A percentile compares a stretch with the other conserved stretches of the same genome.
These are phyloP conservation scores for Pterocarpus santalinus DNA, from an alignment of 306 rosid genomes.

Conservation along the genomic window DNA sequence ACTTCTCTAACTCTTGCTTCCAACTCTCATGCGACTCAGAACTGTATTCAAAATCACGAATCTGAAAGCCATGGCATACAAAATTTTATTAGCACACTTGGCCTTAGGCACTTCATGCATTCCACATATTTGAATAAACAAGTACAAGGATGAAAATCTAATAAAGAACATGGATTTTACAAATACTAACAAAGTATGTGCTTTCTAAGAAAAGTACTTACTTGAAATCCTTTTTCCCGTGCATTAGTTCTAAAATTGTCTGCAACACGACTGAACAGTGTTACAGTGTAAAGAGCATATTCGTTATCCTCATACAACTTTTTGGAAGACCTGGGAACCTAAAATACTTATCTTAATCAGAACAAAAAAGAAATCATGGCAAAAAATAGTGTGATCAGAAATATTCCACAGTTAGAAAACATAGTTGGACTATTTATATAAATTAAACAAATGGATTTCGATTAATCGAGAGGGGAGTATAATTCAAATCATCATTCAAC, in stretches of 20 bases:
- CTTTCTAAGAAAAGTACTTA: slow-evolving; percentile 50
- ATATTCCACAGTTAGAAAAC: slow-evolving; percentile 42
- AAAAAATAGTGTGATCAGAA: background rate
- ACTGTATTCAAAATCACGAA: slow-evolving; percentile 89
- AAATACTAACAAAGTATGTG: slow-evolving; percentile 26
- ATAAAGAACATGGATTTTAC: slow-evolving; percentile 1
- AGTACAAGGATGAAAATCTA: background rate
- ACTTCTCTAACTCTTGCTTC: slow-evolving; percentile 81
- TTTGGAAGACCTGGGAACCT: slow-evolving; percentile 96
- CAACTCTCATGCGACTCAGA: slow-evolving; percentile 79
- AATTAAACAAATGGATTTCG: slow-evolving; percentile 13
- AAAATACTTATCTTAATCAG: slow-evolving; percentile 55
- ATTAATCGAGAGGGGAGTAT: too few species aligned
- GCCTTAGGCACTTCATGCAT: slow-evolving; percentile 23
- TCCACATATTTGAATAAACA: slow-evolving; percentile 18
- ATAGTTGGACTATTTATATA: slow-evolving; percentile 29
- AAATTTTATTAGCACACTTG: slow-evolving; percentile 38
- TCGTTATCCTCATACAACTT: slow-evolving; percentile 90
- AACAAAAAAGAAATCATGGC: slow-evolving; percentile 38
- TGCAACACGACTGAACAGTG: slow-evolving; percentile 83
- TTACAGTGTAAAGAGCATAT: slow-evolving; percentile 89
- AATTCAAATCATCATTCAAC: too few species aligned
- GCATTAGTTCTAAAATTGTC: slow-evolving; percentile 90
- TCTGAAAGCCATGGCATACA: slow-evolving; percentile 58
- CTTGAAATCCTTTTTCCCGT: slow-evolving; percentile 90